Evolutionary conservation across 306 rosid genomes (phyloP), one percentile per base, ranked within the genome.

Genomic region (Vigna nakashimae): DNA sequence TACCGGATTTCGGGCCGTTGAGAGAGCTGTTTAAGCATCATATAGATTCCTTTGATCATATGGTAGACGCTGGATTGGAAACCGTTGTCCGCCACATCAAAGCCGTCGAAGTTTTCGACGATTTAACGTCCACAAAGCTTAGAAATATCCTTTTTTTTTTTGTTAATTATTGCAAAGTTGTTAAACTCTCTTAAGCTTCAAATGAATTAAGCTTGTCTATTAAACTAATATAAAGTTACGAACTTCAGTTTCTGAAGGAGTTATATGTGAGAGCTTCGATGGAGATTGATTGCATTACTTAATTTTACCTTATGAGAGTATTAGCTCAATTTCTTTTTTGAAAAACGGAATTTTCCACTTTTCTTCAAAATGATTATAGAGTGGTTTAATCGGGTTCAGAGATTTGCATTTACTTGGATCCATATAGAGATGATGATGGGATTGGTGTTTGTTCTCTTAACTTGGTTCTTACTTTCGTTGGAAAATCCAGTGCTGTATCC

Each of bases 91-190:
- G 69, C 8, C 55, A 79, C 50, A 79, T 95, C 82, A 87, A 91
- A 74, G 84, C 90, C 16, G 55, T 92, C 1, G 69, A 80, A 26
- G 69, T 92, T 32, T 1, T 62, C 67, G 92, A 95, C 32, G 59
- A 89, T 24, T 76, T 76, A 30, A 75, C 90, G 9, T 45, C 67
- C 20, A 82, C 42, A 45, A 92, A 71, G 52, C 96, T 95, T 4
- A 85, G 86, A 53, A 87, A 94, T 94, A 94, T 94, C 98, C 97
- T 92, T 82, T 77, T n/a, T n/a, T n/a, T n/a, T n/a, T n/a, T n/a
- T n/a, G n/a, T n/a, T n/a, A n/a, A 9, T 42, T 42, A 42, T 42
- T 42, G 11, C 11, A 1, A 40, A 40, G 45, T n/a, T 40, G 2
- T 64, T 11, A 1, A 60, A 7, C 9, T 65, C 24, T 77, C 18